Evolutionary conservation across 2,329 filamentous ascomycete genomes (phyloP).

Genomic region (Colletotrichum gloeosporioides): DNA sequence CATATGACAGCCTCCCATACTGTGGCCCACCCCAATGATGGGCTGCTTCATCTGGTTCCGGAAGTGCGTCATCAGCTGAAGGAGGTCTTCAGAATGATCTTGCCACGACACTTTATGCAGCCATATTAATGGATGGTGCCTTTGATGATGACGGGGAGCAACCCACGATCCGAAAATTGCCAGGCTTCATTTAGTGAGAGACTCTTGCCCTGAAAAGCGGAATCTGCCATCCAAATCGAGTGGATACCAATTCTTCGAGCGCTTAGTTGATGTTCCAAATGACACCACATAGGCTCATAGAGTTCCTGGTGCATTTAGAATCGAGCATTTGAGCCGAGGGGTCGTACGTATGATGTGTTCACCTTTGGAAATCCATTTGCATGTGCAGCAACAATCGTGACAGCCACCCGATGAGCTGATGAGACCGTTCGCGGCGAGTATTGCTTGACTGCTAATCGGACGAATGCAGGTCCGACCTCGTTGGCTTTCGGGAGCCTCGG

Average conservation of each 20-base stretch:
- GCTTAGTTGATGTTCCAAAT: not conserved
- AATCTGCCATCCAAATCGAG: not conserved
- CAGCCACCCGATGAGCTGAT: not conserved
- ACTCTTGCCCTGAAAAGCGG: not conserved
- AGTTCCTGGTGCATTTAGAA: not conserved
- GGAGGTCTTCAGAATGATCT: not conserved
- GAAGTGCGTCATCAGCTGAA: not conserved
- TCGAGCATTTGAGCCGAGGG: not conserved
- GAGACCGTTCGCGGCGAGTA: not conserved
- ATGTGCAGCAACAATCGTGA: not conserved
- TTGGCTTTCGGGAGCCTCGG: not conserved
- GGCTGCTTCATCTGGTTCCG: not conserved
- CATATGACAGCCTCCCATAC: not conserved
- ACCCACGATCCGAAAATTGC: not conserved
- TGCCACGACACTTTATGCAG: not conserved
- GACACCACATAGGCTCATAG: not conserved
- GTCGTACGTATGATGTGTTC: not conserved
- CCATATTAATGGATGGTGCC: fast-evolving
- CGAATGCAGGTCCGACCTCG: not conserved
- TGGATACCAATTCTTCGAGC: not conserved
- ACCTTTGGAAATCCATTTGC: not conserved
- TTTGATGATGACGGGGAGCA: not conserved
- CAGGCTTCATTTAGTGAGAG: not conserved
- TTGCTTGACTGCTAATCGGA: not conserved
- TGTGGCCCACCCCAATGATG: not conserved